Evolutionary conservation across 768 basidiomycete genomes (phyloP), one percentile per base, ranked within the genome.

Genomic region (Rhodotorula toruloides): DNA sequence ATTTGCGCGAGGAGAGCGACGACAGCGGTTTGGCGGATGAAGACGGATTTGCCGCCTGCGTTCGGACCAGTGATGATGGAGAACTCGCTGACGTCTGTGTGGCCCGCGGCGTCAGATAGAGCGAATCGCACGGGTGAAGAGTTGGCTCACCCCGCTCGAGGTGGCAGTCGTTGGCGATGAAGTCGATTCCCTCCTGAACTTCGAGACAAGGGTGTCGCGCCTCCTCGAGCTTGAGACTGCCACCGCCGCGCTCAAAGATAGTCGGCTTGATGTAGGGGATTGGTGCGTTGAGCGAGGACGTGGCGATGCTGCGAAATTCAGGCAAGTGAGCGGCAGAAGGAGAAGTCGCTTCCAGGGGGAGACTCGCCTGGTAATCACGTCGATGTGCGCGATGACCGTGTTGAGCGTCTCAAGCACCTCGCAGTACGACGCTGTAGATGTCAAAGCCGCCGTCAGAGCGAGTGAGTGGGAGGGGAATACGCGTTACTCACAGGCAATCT

Each of bases 11-110:
- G 91, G 12, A 99, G 83, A 1, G 87, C 89, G 68, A 97, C 91
- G n/a, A 94, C 92, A 3, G 93, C 96, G 43, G 90, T 87, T 86
- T 87, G 74, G n/a, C 74, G 54, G 48, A 65, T 66, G 54, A 57
- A 61, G 44, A 94, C 97, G 54, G 89, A 91, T 78, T 99, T 99
- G 65, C 96, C 96, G 58, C 96, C 96, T 89, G 97, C 97, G 78
- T 99, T 99, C 0, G 96, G 96, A 10, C 96, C 96, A 29, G 94
- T 97, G 72, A 98, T 93, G 60, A 98, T 93, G 67, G 90, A 87
- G 78, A 99, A 93, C 77, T 97, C 94, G 71, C 90, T 91, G 67
- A 86, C 81, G 59, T 83, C 89, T 90, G 64, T 31, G 21, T 31
- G n/a, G 14, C 44, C 37, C 19, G 57, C 21, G 14, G 27, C 17